These are phyloP conservation scores for Haplosporangium gracile DNA, from an alignment of 192 early-diverging fungal genomes.

Conservation along the genomic window DNA sequence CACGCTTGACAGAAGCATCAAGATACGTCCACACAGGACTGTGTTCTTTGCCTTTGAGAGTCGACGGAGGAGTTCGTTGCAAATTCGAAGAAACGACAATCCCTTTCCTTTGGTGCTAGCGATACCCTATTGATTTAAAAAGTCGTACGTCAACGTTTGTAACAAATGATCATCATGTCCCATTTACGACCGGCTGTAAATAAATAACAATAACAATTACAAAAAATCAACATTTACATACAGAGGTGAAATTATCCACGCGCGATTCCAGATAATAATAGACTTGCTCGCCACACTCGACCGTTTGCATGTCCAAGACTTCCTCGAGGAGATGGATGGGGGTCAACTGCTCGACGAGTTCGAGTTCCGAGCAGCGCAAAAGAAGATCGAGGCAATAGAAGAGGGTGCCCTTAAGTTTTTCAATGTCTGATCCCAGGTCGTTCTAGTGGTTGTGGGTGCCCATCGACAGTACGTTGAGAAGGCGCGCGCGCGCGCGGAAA, in stretches of 20 bases:
- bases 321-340: conserved; percentile 77
- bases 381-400: conserved; percentile 48
- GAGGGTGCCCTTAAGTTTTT: conserved; percentile 18
- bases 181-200: neutral
- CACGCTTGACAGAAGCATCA: conserved; percentile 87
- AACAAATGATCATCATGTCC: neutral
- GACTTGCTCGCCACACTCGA: conserved; percentile 64
- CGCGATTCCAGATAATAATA: conserved; percentile 79
- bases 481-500: neutral
- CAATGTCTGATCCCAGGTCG: conserved; percentile 24
- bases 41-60: conserved; percentile 88
- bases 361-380: conserved; percentile 40
- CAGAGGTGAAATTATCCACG: conserved; percentile 64
- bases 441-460: conserved; percentile 20
- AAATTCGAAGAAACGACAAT: conserved; percentile 83
- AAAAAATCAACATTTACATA: conserved; percentile 31
- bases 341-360: conserved; percentile 26
- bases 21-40: conserved; percentile 87
- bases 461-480: neutral
- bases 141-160: neutral
- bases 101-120: conserved; percentile 86
- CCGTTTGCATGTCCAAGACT: conserved; percentile 73
- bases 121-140: conserved; percentile 65
- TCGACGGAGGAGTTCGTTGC: conserved; percentile 91
- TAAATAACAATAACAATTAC: neutral